Percentiles rank a stretch among this genome's conserved stretches.
Evolutionary conservation across 441 rosid species (phyloP).

Genomic region (Raphanus hybrid): DNA sequence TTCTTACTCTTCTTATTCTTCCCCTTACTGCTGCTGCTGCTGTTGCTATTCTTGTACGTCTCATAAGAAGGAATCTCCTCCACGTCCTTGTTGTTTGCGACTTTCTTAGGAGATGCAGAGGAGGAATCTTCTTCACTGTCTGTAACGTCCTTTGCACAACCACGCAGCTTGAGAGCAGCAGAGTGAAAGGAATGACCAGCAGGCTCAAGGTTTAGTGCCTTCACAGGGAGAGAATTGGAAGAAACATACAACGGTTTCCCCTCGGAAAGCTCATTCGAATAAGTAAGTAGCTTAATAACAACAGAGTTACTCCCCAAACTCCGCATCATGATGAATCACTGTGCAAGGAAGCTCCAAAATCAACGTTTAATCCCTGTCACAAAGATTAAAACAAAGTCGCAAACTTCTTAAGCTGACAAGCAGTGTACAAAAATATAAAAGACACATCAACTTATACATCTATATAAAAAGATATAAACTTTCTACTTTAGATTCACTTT

Average conservation of each 20-base stretch:
- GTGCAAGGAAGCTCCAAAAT: slow-evolving; percentile 3
- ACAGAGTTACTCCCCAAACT: slow-evolving; percentile 51
- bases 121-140: slow-evolving; percentile 38
- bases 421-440: not conserved
- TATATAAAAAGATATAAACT: slow-evolving; percentile 9
- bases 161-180: slow-evolving; percentile 62
- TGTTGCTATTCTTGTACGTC: slow-evolving; percentile 53
- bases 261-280: slow-evolving; percentile 69
- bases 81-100: slow-evolving; percentile 55
- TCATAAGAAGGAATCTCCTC: slow-evolving; percentile 68
- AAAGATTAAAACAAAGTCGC: not conserved
- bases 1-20: slow-evolving; percentile 36
- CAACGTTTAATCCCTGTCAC: slow-evolving; percentile 19
- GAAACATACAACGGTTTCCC: slow-evolving; percentile 69
- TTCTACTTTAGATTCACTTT: not conserved
- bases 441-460: not conserved
- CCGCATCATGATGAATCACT: slow-evolving; percentile 43
- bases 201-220: slow-evolving; percentile 76
- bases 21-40: slow-evolving; percentile 53
- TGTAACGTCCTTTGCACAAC: no score
- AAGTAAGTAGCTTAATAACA: slow-evolving; percentile 53
- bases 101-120: slow-evolving; percentile 47
- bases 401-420: slow-evolving; percentile 10
- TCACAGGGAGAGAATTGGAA: slow-evolving; percentile 78
- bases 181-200: slow-evolving; percentile 93